Evolutionary conservation across 495 filamentous ascomycete genomes (phyloP), one percentile per base, ranked within the genome.

Genomic region (Chaetomidium leptoderma): DNA sequence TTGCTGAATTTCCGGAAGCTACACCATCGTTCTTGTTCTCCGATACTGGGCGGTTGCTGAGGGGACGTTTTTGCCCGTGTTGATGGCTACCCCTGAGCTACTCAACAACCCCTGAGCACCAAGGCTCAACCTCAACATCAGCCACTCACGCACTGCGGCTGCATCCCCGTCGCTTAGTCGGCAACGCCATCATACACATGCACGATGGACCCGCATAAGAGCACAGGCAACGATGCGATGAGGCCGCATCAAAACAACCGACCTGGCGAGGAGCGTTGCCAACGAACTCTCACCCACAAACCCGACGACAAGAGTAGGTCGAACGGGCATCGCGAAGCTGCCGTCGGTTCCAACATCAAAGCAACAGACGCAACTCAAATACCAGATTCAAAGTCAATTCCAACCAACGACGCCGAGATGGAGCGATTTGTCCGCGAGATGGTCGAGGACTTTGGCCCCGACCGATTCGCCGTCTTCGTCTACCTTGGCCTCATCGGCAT

Each of bases 381-480:
- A 45, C 29, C 26, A 16, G 7, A n/a, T 10, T 19, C 48, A 36
- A 23, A 26, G 13, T 29, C 45, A 10, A 24, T 4, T 33, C 1
- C 30, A 39, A 29, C 5, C 14, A 37, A 32, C 19, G 48, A 53
- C 1, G 47, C 14, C 16, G 56, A 58, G 32, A 55, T 55, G 53
- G 42, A 55, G 19, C 14, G 21, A 16, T 3, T 55, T 8, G 14
- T 42, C 23, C 3, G 23, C 1, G 39, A 51, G 6, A 44, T 36
- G 6, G 8, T 58, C 27, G 26, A 53, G n/a, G 56, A 53, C 9
- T 1, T 58, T 27, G 56, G 48, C 13, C 26, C 26, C 9, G 46
- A 47, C 42, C 27, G 45, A 47, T 57, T 57, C n/a, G 42, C 63
- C 29, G 29, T 61, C 0, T 48, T 48, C n/a, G 27, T 66, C 21